Conservation (phyloP, 2,329 filamentous ascomycete genomes). For the Arthroderma sp. region DNA sequence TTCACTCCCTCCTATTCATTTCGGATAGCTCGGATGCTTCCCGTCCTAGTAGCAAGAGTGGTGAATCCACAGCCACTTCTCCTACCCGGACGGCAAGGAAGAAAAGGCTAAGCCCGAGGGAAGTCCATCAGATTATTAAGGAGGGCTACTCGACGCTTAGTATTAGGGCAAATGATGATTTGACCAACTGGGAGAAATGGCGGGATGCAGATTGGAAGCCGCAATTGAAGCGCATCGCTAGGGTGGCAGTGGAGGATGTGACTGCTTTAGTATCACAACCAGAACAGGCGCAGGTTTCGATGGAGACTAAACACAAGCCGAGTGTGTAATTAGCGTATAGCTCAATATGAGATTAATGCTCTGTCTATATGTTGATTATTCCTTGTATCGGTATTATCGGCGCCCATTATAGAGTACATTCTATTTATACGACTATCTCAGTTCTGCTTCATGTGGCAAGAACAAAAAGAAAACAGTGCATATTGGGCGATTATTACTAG, state of each 20-base stretch:
- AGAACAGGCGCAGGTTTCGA: not conserved
- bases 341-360: not conserved
- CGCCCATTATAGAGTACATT: too few species aligned
- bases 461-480: too few species aligned
- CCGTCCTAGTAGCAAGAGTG: constrained; percentile 20
- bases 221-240: constrained; percentile 74
- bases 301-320: not conserved
- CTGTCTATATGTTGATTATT: not conserved
- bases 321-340: not conserved
- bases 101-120: constrained; percentile 63
- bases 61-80: constrained; percentile 15
- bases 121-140: constrained; percentile 86
- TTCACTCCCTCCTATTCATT: constrained; percentile 60
- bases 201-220: constrained; percentile 76
- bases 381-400: too few species aligned
- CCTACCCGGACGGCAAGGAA: constrained; percentile 28
- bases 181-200: constrained; percentile 77
- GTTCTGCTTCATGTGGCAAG: too few species aligned
- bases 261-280: constrained; percentile 33
- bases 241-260: constrained; percentile 63
- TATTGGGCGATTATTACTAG: too few species aligned
- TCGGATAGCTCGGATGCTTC: constrained; percentile 40
- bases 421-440: too few species aligned
- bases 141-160: constrained; percentile 91
- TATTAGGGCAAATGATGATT: constrained; percentile 74